Evolutionary conservation across 441 rosid genomes (phyloP).

Genomic region (Brassica hybrid): DNA sequence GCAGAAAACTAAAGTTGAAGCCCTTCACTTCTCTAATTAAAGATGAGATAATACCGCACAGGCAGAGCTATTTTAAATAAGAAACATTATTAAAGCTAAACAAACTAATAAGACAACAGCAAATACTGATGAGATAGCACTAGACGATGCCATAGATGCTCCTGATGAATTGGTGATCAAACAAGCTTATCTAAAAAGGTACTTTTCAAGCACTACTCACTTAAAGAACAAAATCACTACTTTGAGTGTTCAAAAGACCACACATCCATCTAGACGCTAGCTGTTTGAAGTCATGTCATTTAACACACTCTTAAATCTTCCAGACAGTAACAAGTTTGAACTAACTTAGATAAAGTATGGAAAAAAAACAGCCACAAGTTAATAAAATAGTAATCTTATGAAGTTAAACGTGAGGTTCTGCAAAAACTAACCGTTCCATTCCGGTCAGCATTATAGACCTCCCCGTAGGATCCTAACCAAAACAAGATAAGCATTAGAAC

Average conservation of each 20-base stretch:
- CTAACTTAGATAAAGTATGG: background rate
- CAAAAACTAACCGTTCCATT: constrained; percentile 89
- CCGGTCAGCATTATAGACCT: constrained; percentile 98
- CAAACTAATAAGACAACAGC: constrained; percentile 10
- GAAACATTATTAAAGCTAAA: background rate
- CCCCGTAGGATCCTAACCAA: constrained; percentile 94
- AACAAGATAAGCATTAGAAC: constrained; percentile 37
- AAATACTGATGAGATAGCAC: background rate
- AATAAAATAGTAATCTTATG: constrained; percentile 16
- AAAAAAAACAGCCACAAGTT: constrained; percentile 3
- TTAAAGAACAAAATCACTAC: constrained; percentile 9
- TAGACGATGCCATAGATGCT: background rate
- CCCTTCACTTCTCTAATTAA: constrained; percentile 3
- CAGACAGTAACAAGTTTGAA: background rate
- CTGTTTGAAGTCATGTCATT: constrained; percentile 10
- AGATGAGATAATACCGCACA: background rate
- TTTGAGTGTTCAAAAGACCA: constrained; percentile 21
- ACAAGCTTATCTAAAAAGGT: constrained; percentile 11
- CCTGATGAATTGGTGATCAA: constrained; percentile 16
- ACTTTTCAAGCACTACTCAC: constrained; percentile 4
- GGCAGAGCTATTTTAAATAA: background rate
- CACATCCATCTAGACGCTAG: constrained; percentile 7
- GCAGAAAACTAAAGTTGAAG: constrained; percentile 11
- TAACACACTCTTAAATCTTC: constrained; percentile 9
- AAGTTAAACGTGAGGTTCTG: constrained; percentile 25